Base-by-base conservation (phyloP, 2,329 filamentous ascomycete species). In the Metarhizium brunneum region DNA sequence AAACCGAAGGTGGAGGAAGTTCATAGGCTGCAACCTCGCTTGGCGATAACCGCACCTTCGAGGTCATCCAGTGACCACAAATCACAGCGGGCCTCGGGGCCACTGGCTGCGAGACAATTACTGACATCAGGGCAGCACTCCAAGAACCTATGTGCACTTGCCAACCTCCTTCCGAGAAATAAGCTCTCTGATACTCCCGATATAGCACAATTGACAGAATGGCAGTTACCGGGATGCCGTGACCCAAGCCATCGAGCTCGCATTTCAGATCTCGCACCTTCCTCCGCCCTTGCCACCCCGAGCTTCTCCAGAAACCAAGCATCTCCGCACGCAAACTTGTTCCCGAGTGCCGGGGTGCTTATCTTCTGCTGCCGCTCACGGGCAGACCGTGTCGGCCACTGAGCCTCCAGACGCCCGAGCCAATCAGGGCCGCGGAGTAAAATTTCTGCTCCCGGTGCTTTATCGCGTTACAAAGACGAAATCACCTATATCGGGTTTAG, bases 401-500 rank as follows among this genome's bases (percentile, higher is more conserved):
- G 32, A 16, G 20, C 11, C 14, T 20, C 32, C 51, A n/a, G 49
- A 30, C 18, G 13, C 6, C 38, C 32, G 32, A 40, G 50, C 57
- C 58, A 60, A 60, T 58, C 50, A 57, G 10, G 18, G 29, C n/a
- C n/a, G 32, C 29, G 20, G 13, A 20, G 32, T 38, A 35, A 10
- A 20, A 47, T 48, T 29, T 52, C 58, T 43, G 47, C n/a, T 56
- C 52, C 58, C 58, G 58, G 54, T 54, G 53, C 42, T 58, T 60
- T 60, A 58, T 60, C 58, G 58, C 55, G 54, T 40, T 25, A 30
- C 47, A 36, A 52, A 35, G 47, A 14, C 29, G 18, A 32, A 35
- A 14, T 2, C 45, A 40, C 8, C 53, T 25, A 14, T 3, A 50
- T 58, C 40, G 7, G 57, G 54, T 2, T 52, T 54, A 43, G 52